Percentiles rank a stretch among this genome's conserved stretches.
phyloP scores from a whole-genome alignment of 257 asterid species.

The Rehmannia glutinosa region DNA sequence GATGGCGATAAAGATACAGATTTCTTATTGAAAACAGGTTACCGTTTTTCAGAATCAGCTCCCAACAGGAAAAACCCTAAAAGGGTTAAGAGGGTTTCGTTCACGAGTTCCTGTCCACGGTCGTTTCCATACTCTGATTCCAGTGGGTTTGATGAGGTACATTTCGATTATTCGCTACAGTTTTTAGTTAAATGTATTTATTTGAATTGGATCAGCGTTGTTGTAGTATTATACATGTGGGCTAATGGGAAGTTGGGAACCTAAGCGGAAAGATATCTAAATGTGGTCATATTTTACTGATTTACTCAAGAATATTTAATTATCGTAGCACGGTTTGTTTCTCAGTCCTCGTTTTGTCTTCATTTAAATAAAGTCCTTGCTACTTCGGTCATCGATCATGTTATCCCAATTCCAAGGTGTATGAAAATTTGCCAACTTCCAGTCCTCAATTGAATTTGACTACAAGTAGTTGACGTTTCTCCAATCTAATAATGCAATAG shows the following conservation, averaged over 20 bases:
- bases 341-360: not conserved
- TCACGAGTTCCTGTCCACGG: constrained; percentile 36
- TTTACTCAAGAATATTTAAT: not conserved
- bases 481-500: not conserved
- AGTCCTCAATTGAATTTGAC: not conserved
- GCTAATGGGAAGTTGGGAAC: not conserved
- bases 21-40: constrained; percentile 21
- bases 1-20: constrained; percentile 38
- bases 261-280: not conserved
- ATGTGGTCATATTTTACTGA: not conserved
- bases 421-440: not conserved
- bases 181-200: not conserved
- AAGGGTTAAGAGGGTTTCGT: constrained; percentile 45
- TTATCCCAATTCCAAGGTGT: not conserved
- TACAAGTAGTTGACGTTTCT: not conserved
- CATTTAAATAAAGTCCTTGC: not conserved
- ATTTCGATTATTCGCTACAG: not conserved
- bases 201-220: not conserved
- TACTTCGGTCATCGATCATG: not conserved
- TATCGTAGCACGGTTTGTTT: not conserved
- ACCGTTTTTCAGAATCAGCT: constrained; percentile 42
- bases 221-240: not conserved
- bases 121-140: constrained; percentile 20
- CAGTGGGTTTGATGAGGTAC: constrained; percentile 57
- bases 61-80: constrained; percentile 46